A percentile compares a stretch with the other conserved stretches of the same genome.
These are phyloP conservation scores for Colletotrichum tofieldiae DNA, from an alignment of 2,329 filamentous ascomycete genomes.

Conservation along the genomic window DNA sequence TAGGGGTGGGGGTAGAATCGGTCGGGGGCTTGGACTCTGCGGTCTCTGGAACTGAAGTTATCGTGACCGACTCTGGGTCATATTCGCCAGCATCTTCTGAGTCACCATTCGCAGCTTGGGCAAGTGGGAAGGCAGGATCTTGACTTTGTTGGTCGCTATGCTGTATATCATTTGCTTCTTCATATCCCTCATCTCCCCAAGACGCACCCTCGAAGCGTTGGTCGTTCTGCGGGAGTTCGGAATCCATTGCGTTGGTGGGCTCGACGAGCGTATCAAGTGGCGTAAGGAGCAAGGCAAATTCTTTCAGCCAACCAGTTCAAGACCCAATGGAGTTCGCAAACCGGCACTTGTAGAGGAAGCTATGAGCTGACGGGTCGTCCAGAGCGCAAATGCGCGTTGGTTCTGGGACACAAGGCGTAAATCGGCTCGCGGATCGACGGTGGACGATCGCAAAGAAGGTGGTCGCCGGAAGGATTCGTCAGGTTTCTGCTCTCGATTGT, in stretches of 20 bases:
- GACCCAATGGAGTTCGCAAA: not conserved
- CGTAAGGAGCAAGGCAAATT: not conserved
- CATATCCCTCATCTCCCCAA: slow-evolving; percentile 70
- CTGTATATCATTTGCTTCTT: slow-evolving; percentile 69
- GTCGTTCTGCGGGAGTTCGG: slow-evolving; percentile 43
- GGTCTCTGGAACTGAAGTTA: slow-evolving; percentile 49
- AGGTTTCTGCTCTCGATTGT: not conserved
- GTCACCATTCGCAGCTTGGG: slow-evolving; percentile 59
- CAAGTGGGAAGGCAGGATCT: slow-evolving; percentile 61
- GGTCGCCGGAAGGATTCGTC: not conserved
- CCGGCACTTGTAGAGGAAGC: slow-evolving; percentile 1
- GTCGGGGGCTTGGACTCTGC: slow-evolving; percentile 50
- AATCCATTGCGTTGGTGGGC: slow-evolving; percentile 33
- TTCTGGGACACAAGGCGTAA: slow-evolving; percentile 1
- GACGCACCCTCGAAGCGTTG: slow-evolving; percentile 57
- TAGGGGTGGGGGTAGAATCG: slow-evolving; percentile 47
- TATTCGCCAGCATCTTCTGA: slow-evolving; percentile 65
- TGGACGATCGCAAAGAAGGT: slow-evolving; percentile 1
- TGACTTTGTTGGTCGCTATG: slow-evolving; percentile 70
- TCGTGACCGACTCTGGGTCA: slow-evolving; percentile 67
- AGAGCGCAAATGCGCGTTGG: slow-evolving; percentile 31
- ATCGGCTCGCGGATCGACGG: not conserved
- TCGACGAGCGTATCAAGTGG: not conserved
- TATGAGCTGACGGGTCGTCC: slow-evolving; percentile 22
- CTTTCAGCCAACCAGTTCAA: not conserved